Percentiles rank a stretch among this genome's conserved stretches.
These are phyloP conservation scores for Crithidia expoeki DNA, from an alignment of 208 protist species.

Conservation along the genomic window DNA sequence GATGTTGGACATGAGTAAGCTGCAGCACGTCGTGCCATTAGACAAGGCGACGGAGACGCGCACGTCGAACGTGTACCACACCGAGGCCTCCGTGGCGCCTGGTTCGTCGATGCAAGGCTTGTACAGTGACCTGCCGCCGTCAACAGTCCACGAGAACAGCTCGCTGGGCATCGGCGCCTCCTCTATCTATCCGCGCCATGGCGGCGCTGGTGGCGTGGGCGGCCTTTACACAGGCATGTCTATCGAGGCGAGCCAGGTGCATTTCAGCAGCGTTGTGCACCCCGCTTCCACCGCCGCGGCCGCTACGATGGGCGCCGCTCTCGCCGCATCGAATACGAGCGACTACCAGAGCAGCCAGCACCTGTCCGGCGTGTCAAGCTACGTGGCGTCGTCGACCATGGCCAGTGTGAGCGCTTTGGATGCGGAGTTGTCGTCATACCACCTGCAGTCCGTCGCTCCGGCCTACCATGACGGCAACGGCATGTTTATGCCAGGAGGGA, in stretches of 20 bases:
- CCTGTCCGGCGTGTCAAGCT: conserved; percentile 27
- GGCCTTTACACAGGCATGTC: conserved; percentile 53
- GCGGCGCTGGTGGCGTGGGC: background rate
- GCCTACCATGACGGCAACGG: conserved; percentile 16
- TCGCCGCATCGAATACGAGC: conserved; percentile 43
- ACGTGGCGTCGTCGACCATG: conserved; percentile 24
- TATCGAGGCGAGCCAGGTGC: conserved; percentile 69
- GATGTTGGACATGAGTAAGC: conserved; percentile 92
- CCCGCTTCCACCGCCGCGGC: no score
- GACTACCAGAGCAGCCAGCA: conserved; percentile 34
- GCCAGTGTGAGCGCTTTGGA: conserved; percentile 23
- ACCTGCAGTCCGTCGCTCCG: conserved; percentile 68
- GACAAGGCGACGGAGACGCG: conserved; percentile 79
- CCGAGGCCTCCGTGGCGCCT: conserved; percentile 58
- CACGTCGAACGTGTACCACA: conserved; percentile 84
- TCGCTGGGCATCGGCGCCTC: conserved; percentile 38
- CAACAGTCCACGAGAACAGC: conserved; percentile 75
- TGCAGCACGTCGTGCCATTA: conserved; percentile 84
- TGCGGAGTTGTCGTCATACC: conserved; percentile 65
- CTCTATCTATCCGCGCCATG: conserved; percentile 23
- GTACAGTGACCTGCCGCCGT: conserved; percentile 56
- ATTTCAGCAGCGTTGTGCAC: conserved; percentile 43
- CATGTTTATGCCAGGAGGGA: background rate
- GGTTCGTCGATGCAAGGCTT: conserved; percentile 26
- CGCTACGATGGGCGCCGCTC: conserved; percentile 9